Evolutionary conservation across 257 asterid genomes (phyloP).

Genomic region (Nicotiana sylvestris): DNA sequence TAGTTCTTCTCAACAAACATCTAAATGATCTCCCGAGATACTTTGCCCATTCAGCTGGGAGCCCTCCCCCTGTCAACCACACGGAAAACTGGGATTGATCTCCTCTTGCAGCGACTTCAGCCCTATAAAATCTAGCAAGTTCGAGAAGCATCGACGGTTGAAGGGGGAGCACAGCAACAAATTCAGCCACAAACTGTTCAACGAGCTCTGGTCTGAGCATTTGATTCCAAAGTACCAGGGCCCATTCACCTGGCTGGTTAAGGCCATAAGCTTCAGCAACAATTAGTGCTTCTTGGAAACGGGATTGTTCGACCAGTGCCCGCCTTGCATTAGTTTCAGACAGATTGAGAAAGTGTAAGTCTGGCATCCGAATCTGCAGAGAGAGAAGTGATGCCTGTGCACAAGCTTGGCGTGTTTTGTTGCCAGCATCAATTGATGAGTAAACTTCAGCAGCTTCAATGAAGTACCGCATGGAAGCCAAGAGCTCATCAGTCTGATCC

Average conservation of each 20-base stretch:
- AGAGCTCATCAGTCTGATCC: slow-evolving; percentile 86
- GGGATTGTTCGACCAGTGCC: slow-evolving; percentile 79
- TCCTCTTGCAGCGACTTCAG: slow-evolving; percentile 93
- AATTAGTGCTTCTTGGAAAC: slow-evolving; percentile 87
- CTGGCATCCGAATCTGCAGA: slow-evolving; percentile 97
- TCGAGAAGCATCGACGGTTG: slow-evolving; percentile 94
- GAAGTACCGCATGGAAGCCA: slow-evolving; percentile 78
- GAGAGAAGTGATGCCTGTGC: slow-evolving; percentile 96
- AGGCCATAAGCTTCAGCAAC: slow-evolving; percentile 98
- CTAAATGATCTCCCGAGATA: slow-evolving; percentile 77
- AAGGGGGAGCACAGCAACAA: slow-evolving; percentile 88
- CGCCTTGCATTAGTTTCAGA: slow-evolving; percentile 91
- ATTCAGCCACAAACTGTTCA: slow-evolving; percentile 87
- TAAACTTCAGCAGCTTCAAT: slow-evolving; percentile 92
- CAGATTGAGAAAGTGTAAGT: slow-evolving; percentile 72
- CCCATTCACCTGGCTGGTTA: slow-evolving; percentile 98
- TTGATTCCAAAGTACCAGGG: slow-evolving; percentile 95
- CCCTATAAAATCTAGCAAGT: slow-evolving; percentile 80
- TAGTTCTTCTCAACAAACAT: slow-evolving; percentile 75
- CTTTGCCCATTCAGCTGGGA: slow-evolving; percentile 92
- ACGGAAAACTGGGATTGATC: slow-evolving; percentile 91
- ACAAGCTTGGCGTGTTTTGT: slow-evolving; percentile 72
- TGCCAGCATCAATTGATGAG: slow-evolving; percentile 96
- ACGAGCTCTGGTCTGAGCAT: slow-evolving; percentile 92
- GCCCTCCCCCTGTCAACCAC: slow-evolving; percentile 93